Base-by-base conservation (phyloP, 176 grass and related monocot species). In the Phyllostachys edulis region DNA sequence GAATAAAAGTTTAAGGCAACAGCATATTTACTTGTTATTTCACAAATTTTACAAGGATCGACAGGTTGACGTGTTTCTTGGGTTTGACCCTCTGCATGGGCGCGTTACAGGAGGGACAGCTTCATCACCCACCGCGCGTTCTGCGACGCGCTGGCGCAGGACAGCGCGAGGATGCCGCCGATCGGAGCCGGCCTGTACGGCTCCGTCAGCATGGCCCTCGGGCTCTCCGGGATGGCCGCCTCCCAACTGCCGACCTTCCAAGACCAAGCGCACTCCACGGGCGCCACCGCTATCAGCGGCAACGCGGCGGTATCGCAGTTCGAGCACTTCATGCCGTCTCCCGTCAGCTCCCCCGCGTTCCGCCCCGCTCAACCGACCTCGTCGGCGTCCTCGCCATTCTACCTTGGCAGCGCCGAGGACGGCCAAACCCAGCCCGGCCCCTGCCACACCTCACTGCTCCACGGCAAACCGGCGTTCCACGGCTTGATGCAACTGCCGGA, bases 111-210 rank as follows among this genome's bases (percentile, higher is more conserved):
- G 85, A 89, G 94, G 76, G 94, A 97, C 63, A 97, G 94, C 88
- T 97, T 97, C 85, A 94, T 97, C 85, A 97, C 94, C 12, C 94
- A 97, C 82, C 82, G 91, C 17, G 94, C 94, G 21, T 97, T 97
- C 84, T 97, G 91, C 71, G 91, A 97, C 62, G 94, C 94, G 14
- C 11, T 97, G 40, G 91, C 94, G n/a, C 94, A 97, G 82, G 94
- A 97, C 79, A 92, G 87, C 49, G 91, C 85, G 0, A 73, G 94
- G 32, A 55, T 92, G 49, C 89, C 89, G 23, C 51, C 87, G 18
- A 73, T 90, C 8, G 55, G 69, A 74, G 67, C 75, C 67, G 75
- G 79, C 51, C 61, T 97, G 6, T 97, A 92, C 7, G 85, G 65
- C 26, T 45, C 83, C 38, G 73, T 71, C 36, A 54, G 50, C 85